These are phyloP conservation scores for Musa schizocarpa DNA, from an alignment of 176 grass and related monocot genomes.

Conservation along the genomic window DNA sequence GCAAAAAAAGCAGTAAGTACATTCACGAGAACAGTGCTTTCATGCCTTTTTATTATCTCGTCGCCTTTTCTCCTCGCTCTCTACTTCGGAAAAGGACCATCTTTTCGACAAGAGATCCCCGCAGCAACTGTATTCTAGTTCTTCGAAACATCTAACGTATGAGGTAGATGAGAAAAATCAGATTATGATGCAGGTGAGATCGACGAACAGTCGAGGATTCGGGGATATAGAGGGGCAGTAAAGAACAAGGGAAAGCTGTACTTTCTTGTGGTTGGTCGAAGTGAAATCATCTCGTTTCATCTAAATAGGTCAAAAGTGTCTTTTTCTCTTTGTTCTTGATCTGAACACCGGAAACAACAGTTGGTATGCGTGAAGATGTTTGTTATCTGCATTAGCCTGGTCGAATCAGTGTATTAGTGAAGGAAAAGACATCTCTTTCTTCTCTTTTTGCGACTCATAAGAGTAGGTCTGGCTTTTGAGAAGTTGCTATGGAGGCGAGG, in stretches of 20 bases:
- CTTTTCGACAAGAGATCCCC: not conserved
- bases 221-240: not conserved
- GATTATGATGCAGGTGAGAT: not conserved
- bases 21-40: conserved; percentile 41
- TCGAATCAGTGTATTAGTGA: not conserved
- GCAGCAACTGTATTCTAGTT: not conserved
- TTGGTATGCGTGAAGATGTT: conserved; percentile 5
- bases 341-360: conserved; percentile 6
- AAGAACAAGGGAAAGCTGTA: not conserved
- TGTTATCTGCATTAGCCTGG: conserved; percentile 3
- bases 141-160: too few species aligned
- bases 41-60: conserved; percentile 12
- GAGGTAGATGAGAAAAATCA: not conserved
- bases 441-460: not conserved
- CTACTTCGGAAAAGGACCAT: conserved; percentile 4
- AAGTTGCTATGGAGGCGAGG: not conserved
- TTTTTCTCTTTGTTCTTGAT: conserved; percentile 4
- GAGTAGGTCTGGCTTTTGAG: not conserved
- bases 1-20: conserved; percentile 21
- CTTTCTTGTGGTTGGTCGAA: not conserved
- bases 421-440: not conserved
- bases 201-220: not conserved
- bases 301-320: conserved; percentile 17
- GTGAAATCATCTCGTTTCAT: not conserved
- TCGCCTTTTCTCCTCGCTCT: not conserved